Conservation (phyloP, 164 flowering plant genomes). For the Cinnamomum chago region DNA sequence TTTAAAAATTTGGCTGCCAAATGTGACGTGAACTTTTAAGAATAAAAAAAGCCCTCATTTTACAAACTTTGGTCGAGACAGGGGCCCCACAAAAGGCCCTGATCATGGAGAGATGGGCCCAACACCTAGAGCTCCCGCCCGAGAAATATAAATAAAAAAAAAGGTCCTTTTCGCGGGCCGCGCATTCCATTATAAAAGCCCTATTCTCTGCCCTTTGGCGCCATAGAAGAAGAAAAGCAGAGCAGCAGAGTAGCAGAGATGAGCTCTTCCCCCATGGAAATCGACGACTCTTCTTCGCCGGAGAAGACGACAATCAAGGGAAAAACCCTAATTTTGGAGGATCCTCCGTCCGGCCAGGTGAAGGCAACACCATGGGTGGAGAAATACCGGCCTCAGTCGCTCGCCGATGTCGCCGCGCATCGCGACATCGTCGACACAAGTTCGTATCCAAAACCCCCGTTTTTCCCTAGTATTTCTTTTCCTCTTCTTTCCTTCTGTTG, state of each 20-base stretch:
- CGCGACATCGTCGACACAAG: slow-evolving; percentile 94
- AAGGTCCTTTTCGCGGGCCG: too few species aligned
- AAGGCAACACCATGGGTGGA: slow-evolving; percentile 91
- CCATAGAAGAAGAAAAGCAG: not conserved
- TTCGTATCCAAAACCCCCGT: slow-evolving; percentile 17
- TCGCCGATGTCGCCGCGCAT: slow-evolving; percentile 96
- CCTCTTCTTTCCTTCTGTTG: not conserved
- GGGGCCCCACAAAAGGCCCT: too few species aligned
- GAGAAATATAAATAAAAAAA: too few species aligned
- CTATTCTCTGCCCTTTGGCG: not conserved
- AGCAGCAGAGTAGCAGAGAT: not conserved
- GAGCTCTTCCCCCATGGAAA: slow-evolving; percentile 2
- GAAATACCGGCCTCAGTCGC: slow-evolving; percentile 95
- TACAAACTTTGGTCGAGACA: too few species aligned
- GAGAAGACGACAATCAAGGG: slow-evolving; percentile 63
- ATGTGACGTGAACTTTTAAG: too few species aligned
- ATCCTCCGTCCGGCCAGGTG: slow-evolving; percentile 4
- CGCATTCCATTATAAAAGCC: not conserved
- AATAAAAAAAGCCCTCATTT: too few species aligned
- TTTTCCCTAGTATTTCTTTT: not conserved
- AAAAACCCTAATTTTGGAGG: slow-evolving; percentile 19
- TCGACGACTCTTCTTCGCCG: slow-evolving; percentile 58
- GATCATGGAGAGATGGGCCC: too few species aligned
- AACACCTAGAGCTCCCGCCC: too few species aligned
- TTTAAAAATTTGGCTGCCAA: too few species aligned